These are phyloP conservation scores for Astrothelium macrocarpum DNA, from an alignment of 495 filamentous ascomycete species.

Conservation along the genomic window DNA sequence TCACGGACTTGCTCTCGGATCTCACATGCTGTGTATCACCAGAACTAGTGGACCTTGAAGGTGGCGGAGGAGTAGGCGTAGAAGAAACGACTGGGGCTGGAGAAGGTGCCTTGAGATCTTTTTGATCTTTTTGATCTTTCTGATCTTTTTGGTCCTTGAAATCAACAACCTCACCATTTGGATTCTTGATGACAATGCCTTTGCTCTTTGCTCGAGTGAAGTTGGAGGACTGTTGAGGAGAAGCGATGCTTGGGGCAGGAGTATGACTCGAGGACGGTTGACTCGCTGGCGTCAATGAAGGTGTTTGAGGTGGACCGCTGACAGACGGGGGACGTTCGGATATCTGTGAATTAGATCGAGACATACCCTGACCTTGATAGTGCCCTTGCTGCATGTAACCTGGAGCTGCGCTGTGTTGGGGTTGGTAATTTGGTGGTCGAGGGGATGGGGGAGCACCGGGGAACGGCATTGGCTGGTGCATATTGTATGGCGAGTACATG, in stretches of 20 bases:
- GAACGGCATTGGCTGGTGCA: slow-evolving; percentile 33
- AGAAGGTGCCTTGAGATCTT: slow-evolving; percentile 31
- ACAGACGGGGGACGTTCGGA: slow-evolving; percentile 73
- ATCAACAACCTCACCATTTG: slow-evolving; percentile 55
- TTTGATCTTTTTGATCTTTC: slow-evolving; percentile 3
- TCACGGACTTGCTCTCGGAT: slow-evolving; percentile 48
- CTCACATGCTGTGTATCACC: slow-evolving; percentile 45
- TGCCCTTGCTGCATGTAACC: slow-evolving; percentile 44
- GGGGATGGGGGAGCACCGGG: slow-evolving; percentile 27
- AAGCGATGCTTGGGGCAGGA: slow-evolving; percentile 45
- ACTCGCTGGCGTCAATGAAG: slow-evolving; percentile 45
- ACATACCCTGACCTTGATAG: slow-evolving; percentile 57
- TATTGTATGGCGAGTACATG: slow-evolving; percentile 42
- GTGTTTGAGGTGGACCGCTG: slow-evolving; percentile 57
- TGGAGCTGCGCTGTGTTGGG: slow-evolving; percentile 21
- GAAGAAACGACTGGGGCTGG: slow-evolving; percentile 52
- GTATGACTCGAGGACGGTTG: slow-evolving; percentile 40
- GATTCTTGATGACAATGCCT: slow-evolving; percentile 67
- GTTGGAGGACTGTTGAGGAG: slow-evolving; percentile 29
- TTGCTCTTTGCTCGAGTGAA: slow-evolving; percentile 41
- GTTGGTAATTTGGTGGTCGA: slow-evolving; percentile 23
- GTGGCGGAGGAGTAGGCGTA: slow-evolving; percentile 55
- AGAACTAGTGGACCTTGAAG: slow-evolving; percentile 44
- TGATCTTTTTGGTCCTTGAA: slow-evolving; percentile 49
- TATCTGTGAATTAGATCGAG: slow-evolving; percentile 72